These are phyloP conservation scores for Climacium dendroides DNA, from an alignment of 225 moss, liverwort and hornwort species.

Conservation along the genomic window DNA sequence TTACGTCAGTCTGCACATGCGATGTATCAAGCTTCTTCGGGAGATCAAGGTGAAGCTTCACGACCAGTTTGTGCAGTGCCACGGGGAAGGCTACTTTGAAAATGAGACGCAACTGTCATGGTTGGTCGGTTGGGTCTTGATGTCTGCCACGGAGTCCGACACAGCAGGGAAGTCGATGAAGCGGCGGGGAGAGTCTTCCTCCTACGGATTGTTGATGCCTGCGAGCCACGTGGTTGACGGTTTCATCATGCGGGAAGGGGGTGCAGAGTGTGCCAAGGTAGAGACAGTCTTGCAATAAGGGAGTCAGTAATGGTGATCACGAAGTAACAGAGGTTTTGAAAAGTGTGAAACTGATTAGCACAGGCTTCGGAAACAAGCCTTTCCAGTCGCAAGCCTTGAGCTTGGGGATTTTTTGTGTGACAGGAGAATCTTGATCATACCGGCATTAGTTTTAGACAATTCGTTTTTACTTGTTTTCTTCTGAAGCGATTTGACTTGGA, in stretches of 20 bases:
- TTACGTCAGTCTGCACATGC: background rate
- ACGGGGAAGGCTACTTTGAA: background rate
- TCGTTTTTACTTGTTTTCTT: background rate
- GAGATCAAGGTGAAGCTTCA: background rate
- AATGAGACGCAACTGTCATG: background rate
- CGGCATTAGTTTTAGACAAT: background rate
- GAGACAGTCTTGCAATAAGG: background rate
- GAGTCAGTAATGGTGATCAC: background rate
- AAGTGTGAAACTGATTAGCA: too few relatives aligned
- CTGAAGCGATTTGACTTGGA: background rate
- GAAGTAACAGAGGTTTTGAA: background rate
- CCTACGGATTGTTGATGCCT: background rate
- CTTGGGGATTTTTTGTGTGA: background rate
- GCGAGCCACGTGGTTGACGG: background rate
- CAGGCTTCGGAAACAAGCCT: background rate
- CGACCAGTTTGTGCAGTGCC: background rate
- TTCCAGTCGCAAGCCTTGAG: background rate
- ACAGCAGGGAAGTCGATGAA: background rate
- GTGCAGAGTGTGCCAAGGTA: background rate
- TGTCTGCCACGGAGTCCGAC: background rate
- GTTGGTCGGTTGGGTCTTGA: background rate
- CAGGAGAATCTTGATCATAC: background rate
- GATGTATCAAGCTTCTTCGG: background rate
- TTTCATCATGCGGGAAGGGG: background rate
- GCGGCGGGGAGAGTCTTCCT: background rate